Percentiles rank a stretch among this genome's conserved stretches.
Evolutionary conservation across 2,329 filamentous ascomycete genomes (phyloP).

Genomic region (Colletotrichum aenigma): DNA sequence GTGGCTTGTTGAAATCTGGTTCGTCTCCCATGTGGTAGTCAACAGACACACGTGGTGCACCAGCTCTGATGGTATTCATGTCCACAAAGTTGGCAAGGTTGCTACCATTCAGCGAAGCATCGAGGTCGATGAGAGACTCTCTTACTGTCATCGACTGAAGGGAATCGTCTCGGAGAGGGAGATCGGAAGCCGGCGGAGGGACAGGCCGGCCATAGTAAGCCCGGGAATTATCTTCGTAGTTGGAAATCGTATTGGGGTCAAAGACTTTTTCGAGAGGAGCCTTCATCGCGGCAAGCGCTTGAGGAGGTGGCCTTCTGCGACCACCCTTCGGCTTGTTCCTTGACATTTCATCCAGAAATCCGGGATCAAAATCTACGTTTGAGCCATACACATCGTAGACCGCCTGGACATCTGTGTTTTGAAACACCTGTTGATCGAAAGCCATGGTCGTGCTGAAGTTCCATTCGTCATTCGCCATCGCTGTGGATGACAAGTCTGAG

Average conservation of each 20-base stretch:
- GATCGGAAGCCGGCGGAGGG: conserved; percentile 53
- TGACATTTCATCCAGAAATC: conserved; percentile 51
- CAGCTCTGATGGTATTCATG: conserved; percentile 64
- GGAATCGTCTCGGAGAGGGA: conserved; percentile 64
- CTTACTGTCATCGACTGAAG: conserved; percentile 52
- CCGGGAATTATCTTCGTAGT: conserved; percentile 67
- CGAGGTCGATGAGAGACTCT: conserved; percentile 69
- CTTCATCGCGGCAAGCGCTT: conserved; percentile 60
- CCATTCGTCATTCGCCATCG: conserved; percentile 64
- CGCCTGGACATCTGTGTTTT: conserved; percentile 58
- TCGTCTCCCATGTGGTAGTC: conserved; percentile 41
- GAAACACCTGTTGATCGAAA: conserved; percentile 64
- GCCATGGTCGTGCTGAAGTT: conserved; percentile 70
- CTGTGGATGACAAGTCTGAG: conserved; percentile 45
- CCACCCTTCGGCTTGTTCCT: conserved; percentile 54
- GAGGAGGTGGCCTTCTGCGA: conserved; percentile 60
- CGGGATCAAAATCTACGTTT: conserved; percentile 56
- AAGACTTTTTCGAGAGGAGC: conserved; percentile 69
- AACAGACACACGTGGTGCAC: conserved; percentile 48
- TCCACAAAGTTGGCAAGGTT: conserved; percentile 64
- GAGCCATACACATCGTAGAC: conserved; percentile 66
- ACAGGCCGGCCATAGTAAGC: conserved; percentile 60
- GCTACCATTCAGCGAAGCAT: conserved; percentile 60
- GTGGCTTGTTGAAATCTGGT: conserved; percentile 48
- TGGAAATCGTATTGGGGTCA: conserved; percentile 68